Percentiles rank a stretch among this genome's conserved stretches.
Conservation (phyloP, 139 green algal genomes). For the Chlorella sorokiniana region DNA sequence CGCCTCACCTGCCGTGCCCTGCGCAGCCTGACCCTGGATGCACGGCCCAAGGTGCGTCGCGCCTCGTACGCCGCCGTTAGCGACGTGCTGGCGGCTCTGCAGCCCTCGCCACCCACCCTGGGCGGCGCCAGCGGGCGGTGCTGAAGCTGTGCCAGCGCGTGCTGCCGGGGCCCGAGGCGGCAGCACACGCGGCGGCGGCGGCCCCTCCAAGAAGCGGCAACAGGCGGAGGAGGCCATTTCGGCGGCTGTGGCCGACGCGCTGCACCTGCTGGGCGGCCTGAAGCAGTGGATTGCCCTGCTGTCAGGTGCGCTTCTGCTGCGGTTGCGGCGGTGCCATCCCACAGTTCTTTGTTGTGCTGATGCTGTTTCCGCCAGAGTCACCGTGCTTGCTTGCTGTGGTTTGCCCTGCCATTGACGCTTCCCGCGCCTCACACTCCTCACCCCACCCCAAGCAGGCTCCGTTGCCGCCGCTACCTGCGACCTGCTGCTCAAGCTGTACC, state of each 20-base stretch:
- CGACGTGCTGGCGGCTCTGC: constrained; percentile 70
- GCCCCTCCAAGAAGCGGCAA: constrained; percentile 75
- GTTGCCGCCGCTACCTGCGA: constrained; percentile 41
- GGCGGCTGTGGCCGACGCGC: constrained; percentile 68
- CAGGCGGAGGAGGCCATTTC: constrained; percentile 77
- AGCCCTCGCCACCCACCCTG: constrained; percentile 42
- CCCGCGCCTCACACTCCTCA: not conserved
- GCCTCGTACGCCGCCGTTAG: constrained; percentile 53
- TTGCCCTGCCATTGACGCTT: too few relatives aligned
- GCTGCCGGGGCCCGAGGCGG: constrained; percentile 69
- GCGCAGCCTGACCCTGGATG: constrained; percentile 59
- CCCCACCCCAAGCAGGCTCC: constrained; percentile 25
- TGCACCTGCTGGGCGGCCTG: constrained; percentile 81
- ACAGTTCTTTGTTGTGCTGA: not conserved
- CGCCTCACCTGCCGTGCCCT: not conserved
- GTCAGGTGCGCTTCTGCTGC: constrained; percentile 29
- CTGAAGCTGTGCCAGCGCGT: constrained; percentile 55
- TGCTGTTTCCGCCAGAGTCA: not conserved
- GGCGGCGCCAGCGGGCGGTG: constrained; percentile 56
- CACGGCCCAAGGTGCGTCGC: constrained; percentile 79
- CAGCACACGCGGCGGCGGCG: constrained; percentile 69
- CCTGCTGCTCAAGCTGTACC: constrained; percentile 70
- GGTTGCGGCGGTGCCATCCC: too few relatives aligned
- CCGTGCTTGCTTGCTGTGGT: too few relatives aligned
- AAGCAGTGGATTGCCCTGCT: constrained; percentile 66